A percentile compares a stretch with the other conserved stretches of the same genome.
Conservation (phyloP, 208 protist species). For the Wallacemonas sp. region DNA sequence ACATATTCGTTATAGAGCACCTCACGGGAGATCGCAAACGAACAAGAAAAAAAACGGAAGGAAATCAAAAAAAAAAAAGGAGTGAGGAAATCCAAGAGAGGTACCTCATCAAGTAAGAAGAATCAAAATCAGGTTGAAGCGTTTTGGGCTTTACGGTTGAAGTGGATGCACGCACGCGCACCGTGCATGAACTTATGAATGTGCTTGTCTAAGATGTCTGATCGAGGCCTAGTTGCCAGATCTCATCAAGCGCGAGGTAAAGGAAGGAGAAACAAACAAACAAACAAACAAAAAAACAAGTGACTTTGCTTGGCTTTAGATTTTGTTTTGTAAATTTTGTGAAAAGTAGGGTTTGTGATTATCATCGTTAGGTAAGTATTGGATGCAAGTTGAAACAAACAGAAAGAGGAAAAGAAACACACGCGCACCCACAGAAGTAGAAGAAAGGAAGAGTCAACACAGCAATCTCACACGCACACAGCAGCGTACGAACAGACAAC, state of each 20-base stretch:
- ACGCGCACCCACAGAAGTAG: background rate
- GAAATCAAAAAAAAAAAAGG: background rate
- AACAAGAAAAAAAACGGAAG: slow-evolving; percentile 15
- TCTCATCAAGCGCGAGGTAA: background rate
- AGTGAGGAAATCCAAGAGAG: slow-evolving; percentile 5
- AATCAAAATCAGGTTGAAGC: too few species aligned
- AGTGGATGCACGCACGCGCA: too few species aligned
- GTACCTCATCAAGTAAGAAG: too few species aligned
- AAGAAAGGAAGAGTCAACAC: background rate
- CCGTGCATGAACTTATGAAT: too few species aligned
- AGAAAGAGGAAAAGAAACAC: background rate
- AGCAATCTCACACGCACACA: background rate
- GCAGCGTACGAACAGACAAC: background rate
- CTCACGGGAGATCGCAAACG: too few species aligned
- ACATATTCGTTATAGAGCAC: too few species aligned
- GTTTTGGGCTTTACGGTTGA: too few species aligned
- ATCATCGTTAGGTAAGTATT: too few species aligned
- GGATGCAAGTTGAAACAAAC: too few species aligned
- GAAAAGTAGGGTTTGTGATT: slow-evolving; percentile 3
- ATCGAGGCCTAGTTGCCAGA: too few species aligned
- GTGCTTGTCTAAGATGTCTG: too few species aligned
- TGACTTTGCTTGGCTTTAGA: background rate
- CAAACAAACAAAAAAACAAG: slow-evolving; percentile 4
- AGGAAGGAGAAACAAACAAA: slow-evolving; percentile 17
- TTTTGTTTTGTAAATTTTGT: slow-evolving; percentile 15